These are phyloP conservation scores for Ogataea kodamae DNA, from an alignment of 805 yeast genomes.

Conservation along the genomic window DNA sequence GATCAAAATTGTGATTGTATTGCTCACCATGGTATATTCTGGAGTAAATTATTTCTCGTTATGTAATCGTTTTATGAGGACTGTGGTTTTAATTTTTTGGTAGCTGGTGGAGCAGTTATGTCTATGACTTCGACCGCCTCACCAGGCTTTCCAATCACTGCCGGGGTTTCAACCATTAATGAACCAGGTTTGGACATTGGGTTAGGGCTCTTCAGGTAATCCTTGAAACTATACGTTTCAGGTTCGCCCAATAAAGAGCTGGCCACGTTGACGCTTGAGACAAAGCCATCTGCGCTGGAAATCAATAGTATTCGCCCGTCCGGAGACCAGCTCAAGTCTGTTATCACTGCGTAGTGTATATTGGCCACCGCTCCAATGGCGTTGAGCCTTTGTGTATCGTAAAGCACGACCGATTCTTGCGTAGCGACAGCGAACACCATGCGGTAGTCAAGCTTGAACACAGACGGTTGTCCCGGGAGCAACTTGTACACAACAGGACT, in stretches of 20 bases:
- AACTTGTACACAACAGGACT: conserved; percentile 60
- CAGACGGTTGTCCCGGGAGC: conserved; percentile 19
- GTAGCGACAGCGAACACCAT: conserved; percentile 93
- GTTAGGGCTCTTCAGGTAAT: conserved; percentile 1
- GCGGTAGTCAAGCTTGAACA: conserved; percentile 65
- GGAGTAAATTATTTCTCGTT: conserved; percentile 1
- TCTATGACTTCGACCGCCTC: conserved; percentile 10
- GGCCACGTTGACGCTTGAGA: conserved; percentile 62
- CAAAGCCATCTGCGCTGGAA: conserved; percentile 90
- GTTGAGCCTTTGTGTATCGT: conserved; percentile 66
- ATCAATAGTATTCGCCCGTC: conserved; percentile 71
- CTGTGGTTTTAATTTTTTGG: conserved; percentile 2
- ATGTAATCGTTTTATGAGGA: conserved; percentile 1
- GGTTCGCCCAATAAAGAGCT: conserved; percentile 53
- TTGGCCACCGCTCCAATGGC: conserved; percentile 77
- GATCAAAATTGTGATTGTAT: conserved; percentile 49
- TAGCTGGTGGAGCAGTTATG: conserved; percentile 4
- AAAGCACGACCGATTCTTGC: conserved; percentile 75
- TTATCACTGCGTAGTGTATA: conserved; percentile 82
- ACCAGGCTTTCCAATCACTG: conserved; percentile 7
- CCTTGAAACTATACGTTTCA: conserved; percentile 18
- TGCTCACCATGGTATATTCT: conserved; percentile 15
- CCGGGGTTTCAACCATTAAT: neutral
- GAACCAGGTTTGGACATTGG: neutral
- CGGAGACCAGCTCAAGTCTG: conserved; percentile 81